A percentile compares a stretch with the other conserved stretches of the same genome.
Conservation (phyloP, 1,139 yeast species). For the Yamadazyma atmosphaerica region DNA sequence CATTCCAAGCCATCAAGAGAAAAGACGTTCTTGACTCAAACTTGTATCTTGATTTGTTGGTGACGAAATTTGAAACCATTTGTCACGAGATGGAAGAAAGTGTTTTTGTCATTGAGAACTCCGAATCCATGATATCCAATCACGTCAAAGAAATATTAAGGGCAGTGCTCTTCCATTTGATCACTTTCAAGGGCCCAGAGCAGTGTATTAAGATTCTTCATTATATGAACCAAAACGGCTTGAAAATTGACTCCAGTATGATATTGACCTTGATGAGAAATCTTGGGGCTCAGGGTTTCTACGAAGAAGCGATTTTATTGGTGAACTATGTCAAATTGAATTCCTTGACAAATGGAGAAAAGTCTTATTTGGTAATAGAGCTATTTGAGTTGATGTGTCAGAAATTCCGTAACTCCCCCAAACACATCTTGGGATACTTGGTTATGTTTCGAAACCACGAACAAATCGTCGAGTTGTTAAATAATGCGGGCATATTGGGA, state of each 20-base stretch:
- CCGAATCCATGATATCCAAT: conserved; percentile 19
- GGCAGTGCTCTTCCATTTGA: conserved; percentile 31
- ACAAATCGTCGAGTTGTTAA: conserved; percentile 20
- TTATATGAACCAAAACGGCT: conserved; percentile 31
- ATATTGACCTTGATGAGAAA: conserved; percentile 28
- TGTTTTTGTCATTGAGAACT: conserved; percentile 10
- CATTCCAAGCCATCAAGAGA: conserved; percentile 23
- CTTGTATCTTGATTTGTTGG: conserved; percentile 35
- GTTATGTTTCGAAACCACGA: conserved; percentile 1
- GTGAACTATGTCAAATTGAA: conserved; percentile 33
- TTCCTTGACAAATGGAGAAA: conserved; percentile 19
- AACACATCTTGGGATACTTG: conserved; percentile 37
- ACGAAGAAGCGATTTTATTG: conserved; percentile 37
- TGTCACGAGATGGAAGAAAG: conserved; percentile 15
- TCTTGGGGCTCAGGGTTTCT: conserved; percentile 28
- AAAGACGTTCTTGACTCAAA: conserved; percentile 35
- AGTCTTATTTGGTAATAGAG: conserved; percentile 26
- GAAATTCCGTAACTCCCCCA: conserved; percentile 34
- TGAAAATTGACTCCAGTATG: conserved; percentile 27
- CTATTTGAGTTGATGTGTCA: conserved; percentile 31
- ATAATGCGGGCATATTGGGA: conserved; percentile 27
- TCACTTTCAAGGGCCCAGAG: conserved; percentile 39
- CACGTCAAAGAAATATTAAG: conserved; percentile 31
- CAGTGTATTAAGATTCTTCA: conserved; percentile 33
- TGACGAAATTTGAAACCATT: conserved; percentile 36